Percentiles rank a stretch among this genome's conserved stretches.
Conservation (phyloP, 805 yeast species). For the Zygotorulaspora chibaensis region DNA sequence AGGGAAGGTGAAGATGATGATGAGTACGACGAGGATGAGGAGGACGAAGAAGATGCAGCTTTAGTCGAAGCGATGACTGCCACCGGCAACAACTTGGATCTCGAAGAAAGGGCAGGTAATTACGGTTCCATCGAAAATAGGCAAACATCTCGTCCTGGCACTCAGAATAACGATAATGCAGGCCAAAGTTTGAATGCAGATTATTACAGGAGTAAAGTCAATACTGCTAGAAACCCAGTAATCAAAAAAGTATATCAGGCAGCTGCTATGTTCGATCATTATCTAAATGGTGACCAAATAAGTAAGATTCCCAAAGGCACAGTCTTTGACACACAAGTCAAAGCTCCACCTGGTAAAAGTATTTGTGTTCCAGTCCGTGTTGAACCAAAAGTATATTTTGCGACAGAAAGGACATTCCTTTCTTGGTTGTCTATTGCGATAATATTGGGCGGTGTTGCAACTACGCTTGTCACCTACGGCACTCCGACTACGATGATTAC, state of each 20-base stretch:
- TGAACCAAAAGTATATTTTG: conserved; percentile 98
- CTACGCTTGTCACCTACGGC: conserved; percentile 82
- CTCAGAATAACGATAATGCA: conserved; percentile 5
- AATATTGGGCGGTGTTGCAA: conserved; percentile 83
- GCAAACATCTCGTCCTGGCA: conserved; percentile 3
- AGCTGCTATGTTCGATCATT: conserved; percentile 37
- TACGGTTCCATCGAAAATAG: conserved; percentile 39
- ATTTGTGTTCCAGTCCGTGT: conserved; percentile 93
- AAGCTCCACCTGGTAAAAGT: conserved; percentile 82
- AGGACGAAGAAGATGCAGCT: conserved; percentile 36
- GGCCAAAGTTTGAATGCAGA: conserved; percentile 32
- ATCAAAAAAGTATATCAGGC: conserved; percentile 22
- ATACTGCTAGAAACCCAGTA: conserved; percentile 19
- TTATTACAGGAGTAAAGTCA: conserved; percentile 26
- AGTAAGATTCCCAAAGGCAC: conserved; percentile 63
- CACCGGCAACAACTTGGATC: conserved; percentile 59
- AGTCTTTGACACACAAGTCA: conserved; percentile 50
- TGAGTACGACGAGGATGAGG: conserved; percentile 26
- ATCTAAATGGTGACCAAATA: conserved; percentile 47
- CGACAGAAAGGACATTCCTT: conserved; percentile 91
- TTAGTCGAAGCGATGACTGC: conserved; percentile 31
- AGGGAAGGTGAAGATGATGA: conserved; percentile 26
- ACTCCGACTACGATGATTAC: conserved; percentile 69
- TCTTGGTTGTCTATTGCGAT: conserved; percentile 92
- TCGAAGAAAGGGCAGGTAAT: conserved; percentile 57